Percentiles rank a stretch among this genome's conserved stretches.
Conservation (phyloP, 2,329 filamentous ascomycete genomes). For the Zasmidium angulare region DNA sequence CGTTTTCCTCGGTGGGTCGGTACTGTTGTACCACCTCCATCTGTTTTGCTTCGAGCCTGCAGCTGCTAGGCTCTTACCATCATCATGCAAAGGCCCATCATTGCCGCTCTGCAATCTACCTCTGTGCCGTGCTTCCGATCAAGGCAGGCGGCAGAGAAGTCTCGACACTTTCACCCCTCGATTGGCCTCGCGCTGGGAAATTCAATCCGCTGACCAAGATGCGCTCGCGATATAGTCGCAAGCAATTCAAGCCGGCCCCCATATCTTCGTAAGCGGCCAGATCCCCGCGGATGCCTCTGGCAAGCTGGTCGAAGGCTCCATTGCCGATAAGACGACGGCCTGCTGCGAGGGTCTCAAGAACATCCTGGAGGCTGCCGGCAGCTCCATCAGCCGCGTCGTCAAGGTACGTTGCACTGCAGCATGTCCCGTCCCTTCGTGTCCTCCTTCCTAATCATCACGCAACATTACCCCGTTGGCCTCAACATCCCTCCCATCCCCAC, state of each 20-base stretch:
- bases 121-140: constrained; percentile 1
- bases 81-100: neutral
- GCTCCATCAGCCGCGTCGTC: constrained; percentile 74
- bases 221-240: constrained; percentile 39
- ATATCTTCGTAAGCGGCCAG: constrained; percentile 70
- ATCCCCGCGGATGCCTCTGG: constrained; percentile 69
- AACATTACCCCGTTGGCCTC: too few species aligned
- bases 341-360: constrained; percentile 80
- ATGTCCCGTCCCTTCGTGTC: neutral
- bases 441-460: neutral
- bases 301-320: constrained; percentile 61
- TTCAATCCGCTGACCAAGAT: neutral
- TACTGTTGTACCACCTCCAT: too few species aligned
- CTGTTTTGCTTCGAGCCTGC: too few species aligned
- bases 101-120: neutral
- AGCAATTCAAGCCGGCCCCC: constrained; percentile 67
- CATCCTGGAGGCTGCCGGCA: constrained; percentile 79
- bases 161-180: too few species aligned
- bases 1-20: neutral
- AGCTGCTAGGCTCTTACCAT: too few species aligned
- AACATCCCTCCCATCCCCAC: neutral
- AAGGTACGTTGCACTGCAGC: constrained; percentile 58
- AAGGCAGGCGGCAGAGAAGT: too few species aligned
- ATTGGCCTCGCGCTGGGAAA: neutral
- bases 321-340: constrained; percentile 67